Evolutionary conservation across 2,329 filamentous ascomycete genomes (phyloP).

Genomic region (Bipolaris gigantea): DNA sequence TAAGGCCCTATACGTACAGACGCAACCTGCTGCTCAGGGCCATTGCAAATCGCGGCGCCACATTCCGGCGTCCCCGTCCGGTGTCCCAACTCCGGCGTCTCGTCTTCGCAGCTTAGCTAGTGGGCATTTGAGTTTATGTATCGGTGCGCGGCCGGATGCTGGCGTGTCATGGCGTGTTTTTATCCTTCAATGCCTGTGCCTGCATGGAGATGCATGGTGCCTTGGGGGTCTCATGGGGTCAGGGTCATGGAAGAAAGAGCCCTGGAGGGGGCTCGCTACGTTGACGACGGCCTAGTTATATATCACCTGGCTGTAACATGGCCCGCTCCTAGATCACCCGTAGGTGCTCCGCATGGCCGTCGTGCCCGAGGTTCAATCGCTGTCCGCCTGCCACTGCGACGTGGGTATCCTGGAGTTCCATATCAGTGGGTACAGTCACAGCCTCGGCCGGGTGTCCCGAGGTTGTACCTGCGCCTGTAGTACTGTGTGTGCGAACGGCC

Average conservation of each 20-base stretch:
- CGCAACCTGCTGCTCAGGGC: conserved; percentile 21
- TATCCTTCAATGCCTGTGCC: conserved; percentile 17
- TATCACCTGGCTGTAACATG: conserved; percentile 20
- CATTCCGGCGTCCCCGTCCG: conserved; percentile 6
- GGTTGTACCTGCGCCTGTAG: background rate
- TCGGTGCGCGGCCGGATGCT: conserved; percentile 31
- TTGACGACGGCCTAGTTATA: conserved; percentile 30
- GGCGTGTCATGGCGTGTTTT: conserved; percentile 17
- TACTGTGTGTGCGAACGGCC: background rate
- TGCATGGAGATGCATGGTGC: conserved; percentile 19
- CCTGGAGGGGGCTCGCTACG: conserved; percentile 6
- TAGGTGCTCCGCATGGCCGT: conserved; percentile 28
- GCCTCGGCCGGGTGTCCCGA: background rate
- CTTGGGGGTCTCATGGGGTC: conserved; percentile 24
- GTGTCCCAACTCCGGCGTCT: conserved; percentile 9
- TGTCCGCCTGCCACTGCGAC: background rate
- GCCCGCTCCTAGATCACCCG: conserved; percentile 32
- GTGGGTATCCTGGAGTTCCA: conserved; percentile 7
- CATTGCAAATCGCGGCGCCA: conserved; percentile 31
- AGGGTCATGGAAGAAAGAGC: conserved; percentile 20
- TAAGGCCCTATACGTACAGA: conserved; percentile 24
- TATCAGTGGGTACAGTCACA: conserved; percentile 3
- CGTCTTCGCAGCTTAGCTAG: conserved; percentile 19
- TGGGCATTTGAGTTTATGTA: conserved; percentile 5
- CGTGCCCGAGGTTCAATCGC: conserved; percentile 28